phyloP scores from a whole-genome alignment of 768 basidiomycete genomes.

The Mycena maculata region DNA sequence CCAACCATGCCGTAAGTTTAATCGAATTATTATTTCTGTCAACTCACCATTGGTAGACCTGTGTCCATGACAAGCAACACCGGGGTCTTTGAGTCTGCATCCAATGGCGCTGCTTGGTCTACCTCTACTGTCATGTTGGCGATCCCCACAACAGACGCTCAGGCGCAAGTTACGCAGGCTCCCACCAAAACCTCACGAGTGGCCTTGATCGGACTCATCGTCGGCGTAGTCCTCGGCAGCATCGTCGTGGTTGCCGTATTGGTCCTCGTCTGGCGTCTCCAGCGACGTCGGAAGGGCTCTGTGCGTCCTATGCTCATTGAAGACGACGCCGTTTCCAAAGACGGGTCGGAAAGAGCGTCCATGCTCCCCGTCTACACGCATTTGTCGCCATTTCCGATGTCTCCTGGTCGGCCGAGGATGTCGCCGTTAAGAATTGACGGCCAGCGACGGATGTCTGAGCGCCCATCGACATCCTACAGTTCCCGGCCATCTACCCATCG shows the following conservation, averaged over 20 bases:
- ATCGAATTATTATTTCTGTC: not conserved
- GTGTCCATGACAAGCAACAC: not conserved
- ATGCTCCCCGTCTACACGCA: not conserved
- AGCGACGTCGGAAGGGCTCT: not conserved
- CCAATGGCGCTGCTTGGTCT: not conserved
- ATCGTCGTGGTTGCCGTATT: not conserved
- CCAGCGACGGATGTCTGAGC: not conserved
- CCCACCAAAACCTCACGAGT: not conserved
- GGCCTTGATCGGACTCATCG: not conserved
- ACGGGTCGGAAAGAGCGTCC: not conserved
- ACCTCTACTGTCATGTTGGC: not conserved
- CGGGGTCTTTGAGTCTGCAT: not conserved
- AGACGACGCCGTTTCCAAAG: slow-evolving; percentile 5
- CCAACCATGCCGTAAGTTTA: slow-evolving; percentile 8
- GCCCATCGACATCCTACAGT: not conserved
- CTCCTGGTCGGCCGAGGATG: not conserved
- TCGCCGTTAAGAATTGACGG: not conserved
- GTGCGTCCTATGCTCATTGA: slow-evolving; percentile 13
- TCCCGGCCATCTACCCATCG: not conserved
- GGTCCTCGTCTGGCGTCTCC: not conserved
- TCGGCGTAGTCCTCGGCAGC: not conserved
- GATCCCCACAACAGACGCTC: not conserved
- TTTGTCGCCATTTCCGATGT: slow-evolving; percentile 12
- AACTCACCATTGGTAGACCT: not conserved
- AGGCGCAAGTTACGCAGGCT: not conserved